Percentiles rank a stretch among this genome's conserved stretches.
Evolutionary conservation across 805 yeast species (phyloP).

Genomic region (Zygosaccharomyces kombuchaensis): DNA sequence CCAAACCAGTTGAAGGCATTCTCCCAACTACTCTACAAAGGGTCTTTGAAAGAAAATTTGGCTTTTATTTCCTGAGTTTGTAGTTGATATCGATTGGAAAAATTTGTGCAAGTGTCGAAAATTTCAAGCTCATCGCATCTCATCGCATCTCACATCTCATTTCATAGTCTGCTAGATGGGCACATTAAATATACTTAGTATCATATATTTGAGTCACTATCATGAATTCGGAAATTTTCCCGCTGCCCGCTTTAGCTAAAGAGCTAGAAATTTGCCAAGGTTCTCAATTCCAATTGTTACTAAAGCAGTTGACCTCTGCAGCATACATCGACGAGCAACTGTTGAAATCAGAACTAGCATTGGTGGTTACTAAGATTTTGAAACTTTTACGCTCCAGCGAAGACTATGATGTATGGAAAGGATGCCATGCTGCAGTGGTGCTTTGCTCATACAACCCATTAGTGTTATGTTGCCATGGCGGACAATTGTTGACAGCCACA

Average conservation of each 20-base stretch:
- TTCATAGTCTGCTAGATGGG: not conserved
- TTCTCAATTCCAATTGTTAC: slow-evolving; percentile 28
- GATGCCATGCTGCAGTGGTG: slow-evolving; percentile 49
- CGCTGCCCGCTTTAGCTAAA: slow-evolving; percentile 27
- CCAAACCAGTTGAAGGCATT: no score
- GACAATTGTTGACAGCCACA: slow-evolving; percentile 27
- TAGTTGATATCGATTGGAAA: no score
- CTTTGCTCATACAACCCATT: slow-evolving; percentile 38
- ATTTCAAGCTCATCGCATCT: slow-evolving; percentile 6
- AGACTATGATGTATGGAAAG: slow-evolving; percentile 53
- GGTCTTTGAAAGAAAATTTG: no score
- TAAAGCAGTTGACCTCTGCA: slow-evolving; percentile 26
- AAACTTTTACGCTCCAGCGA: slow-evolving; percentile 44
- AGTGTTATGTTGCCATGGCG: slow-evolving; percentile 32
- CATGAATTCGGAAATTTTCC: slow-evolving; percentile 16
- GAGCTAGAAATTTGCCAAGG: slow-evolving; percentile 28
- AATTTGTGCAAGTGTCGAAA: not conserved
- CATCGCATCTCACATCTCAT: not conserved
- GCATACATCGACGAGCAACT: slow-evolving; percentile 30
- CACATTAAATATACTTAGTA: not conserved
- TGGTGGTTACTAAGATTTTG: slow-evolving; percentile 35
- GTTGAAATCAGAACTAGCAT: slow-evolving; percentile 31
- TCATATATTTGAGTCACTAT: no score
- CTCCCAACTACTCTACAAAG: no score
- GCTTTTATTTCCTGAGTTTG: no score